Percentiles rank a stretch among this genome's conserved stretches.
Evolutionary conservation across 768 basidiomycete genomes (phyloP).

Genomic region (Podaxis rugospora): DNA sequence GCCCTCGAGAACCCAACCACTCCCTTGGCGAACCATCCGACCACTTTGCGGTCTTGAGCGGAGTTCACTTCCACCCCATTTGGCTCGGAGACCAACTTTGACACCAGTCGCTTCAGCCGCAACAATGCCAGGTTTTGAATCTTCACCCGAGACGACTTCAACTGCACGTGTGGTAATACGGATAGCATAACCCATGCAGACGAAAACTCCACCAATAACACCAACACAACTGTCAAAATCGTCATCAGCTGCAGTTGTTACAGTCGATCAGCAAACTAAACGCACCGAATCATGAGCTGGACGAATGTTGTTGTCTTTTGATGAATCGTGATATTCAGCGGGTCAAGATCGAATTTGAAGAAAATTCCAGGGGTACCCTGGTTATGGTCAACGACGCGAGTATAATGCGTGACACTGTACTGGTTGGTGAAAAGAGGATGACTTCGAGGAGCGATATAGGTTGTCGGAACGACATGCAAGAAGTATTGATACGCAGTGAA

Average conservation of each 20-base stretch:
- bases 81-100: constrained; percentile 48
- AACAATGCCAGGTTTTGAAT: constrained; percentile 46
- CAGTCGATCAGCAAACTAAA: constrained; percentile 26
- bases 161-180: constrained; percentile 61
- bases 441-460: constrained; percentile 75
- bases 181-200: constrained; percentile 77
- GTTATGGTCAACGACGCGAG: constrained; percentile 67
- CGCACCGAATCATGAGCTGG: constrained; percentile 65
- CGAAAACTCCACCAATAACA: constrained; percentile 91
- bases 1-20: constrained; percentile 58
- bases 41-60: constrained; percentile 46
- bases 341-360: constrained; percentile 97
- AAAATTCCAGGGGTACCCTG: constrained; percentile 89
- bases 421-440: constrained; percentile 69
- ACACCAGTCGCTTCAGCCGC: constrained; percentile 63
- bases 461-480: constrained; percentile 93
- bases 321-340: constrained; percentile 77
- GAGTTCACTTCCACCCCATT: constrained; percentile 66
- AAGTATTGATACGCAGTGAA: constrained; percentile 94
- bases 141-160: constrained; percentile 57
- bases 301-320: constrained; percentile 83
- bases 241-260: neutral
- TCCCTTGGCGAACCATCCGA: constrained; percentile 52
- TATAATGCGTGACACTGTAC: constrained; percentile 95
- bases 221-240: constrained; percentile 57